Evolutionary conservation across 176 grass and related monocot species (phyloP).

Genomic region (Coix lacrymajobi): DNA sequence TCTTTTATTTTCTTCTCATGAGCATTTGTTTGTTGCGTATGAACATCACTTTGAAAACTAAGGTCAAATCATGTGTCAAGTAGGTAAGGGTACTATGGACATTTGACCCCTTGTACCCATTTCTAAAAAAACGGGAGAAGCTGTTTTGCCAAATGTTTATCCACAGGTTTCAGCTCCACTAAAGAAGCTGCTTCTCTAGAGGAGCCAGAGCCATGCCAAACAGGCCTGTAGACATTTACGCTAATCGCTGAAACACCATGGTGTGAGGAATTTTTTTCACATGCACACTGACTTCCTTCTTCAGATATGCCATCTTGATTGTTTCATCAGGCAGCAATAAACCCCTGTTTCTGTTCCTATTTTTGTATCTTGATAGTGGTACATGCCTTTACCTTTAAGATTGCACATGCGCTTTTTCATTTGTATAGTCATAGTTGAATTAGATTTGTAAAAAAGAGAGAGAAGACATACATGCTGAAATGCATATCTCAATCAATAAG

Average conservation of each 20-base stretch:
- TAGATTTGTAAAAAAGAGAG: not conserved
- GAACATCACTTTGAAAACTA: too few relatives aligned
- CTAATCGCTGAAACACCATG: not conserved
- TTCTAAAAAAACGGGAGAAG: too few relatives aligned
- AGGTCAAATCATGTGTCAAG: too few relatives aligned
- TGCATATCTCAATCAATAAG: constrained; percentile 3
- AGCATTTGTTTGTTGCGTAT: too few relatives aligned
- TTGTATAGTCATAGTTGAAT: not conserved
- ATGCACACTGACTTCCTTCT: not conserved
- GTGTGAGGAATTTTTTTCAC: not conserved
- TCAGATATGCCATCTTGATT: not conserved
- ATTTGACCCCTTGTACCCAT: too few relatives aligned
- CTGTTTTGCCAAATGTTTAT: too few relatives aligned
- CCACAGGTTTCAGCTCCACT: too few relatives aligned
- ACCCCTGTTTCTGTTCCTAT: not conserved
- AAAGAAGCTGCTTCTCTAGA: too few relatives aligned
- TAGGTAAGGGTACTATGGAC: too few relatives aligned
- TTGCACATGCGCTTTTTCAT: not conserved
- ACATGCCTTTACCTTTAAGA: not conserved
- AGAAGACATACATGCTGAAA: not conserved
- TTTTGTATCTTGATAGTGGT: not conserved
- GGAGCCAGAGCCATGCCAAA: too few relatives aligned
- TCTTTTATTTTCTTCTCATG: too few relatives aligned
- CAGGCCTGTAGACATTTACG: not conserved
- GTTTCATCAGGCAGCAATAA: not conserved